Base-by-base conservation (phyloP, 2,329 filamentous ascomycete species). In the Calonectria crousiana region DNA sequence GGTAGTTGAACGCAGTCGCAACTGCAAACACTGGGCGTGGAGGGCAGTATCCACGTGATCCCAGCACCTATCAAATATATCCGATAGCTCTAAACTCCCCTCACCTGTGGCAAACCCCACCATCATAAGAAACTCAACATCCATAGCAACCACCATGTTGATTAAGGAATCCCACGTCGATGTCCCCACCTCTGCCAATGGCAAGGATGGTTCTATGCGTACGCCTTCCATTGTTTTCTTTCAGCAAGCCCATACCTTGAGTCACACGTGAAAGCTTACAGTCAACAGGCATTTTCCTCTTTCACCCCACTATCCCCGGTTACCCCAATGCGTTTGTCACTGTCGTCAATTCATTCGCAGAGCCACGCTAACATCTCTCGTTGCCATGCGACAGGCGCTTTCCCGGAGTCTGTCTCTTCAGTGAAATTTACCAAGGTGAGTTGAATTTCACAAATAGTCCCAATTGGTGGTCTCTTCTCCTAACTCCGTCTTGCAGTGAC, bases 371-470 rank as follows among this genome's bases (percentile, higher is more conserved):
- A 79, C 34, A 10, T 26, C 38, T 41, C 14, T 49, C 28, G 18
- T 52, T 28, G 9, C 32, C 20, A 2, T 52, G 10, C 14, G 14
- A 4, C 73, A 92, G 91, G 36, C 88, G 89, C 65, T 98, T 98
- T 81, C 95, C 95, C 0, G 95, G 94, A 26, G 94, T 98, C 6
- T 93, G 95, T 18, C 89, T 98, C 71, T 98, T 98, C 83, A 96
- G 93, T 79, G 96, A 98, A 86, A 98, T 98, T 81, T 98, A 98
- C 83, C 96, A 98, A 92, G 95, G 95, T 95, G 84, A 72, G 82
- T 28, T 41, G 23, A 5, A 20, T 41, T 38, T n/a, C 11, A n/a
- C 13, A 14, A 20, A 18, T 9, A 26, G 41, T 20, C 6, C n/a
- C 14, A 62, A 23, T 26, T 20, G 16, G 28, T 10, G 18, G 3